These are phyloP conservation scores for Verticillium isaacii DNA, from an alignment of 2,329 filamentous ascomycete species.

Conservation along the genomic window DNA sequence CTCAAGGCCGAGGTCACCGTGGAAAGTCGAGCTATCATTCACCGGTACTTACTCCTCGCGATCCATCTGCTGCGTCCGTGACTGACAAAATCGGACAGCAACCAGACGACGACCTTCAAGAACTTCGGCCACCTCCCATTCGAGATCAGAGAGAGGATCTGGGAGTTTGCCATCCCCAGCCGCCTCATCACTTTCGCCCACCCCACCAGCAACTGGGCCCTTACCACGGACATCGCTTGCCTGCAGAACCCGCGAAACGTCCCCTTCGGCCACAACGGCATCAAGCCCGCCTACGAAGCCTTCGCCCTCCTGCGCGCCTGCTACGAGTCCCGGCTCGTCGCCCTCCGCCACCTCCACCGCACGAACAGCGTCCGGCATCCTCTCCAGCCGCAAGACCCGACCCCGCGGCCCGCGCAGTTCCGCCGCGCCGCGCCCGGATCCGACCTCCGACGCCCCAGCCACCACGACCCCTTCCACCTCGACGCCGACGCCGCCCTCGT, in stretches of 20 bases:
- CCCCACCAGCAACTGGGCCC: constrained; percentile 6
- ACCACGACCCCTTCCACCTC: background rate
- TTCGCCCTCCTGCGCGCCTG: background rate
- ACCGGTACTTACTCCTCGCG: background rate
- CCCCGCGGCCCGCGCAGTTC: background rate
- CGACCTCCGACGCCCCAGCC: background rate
- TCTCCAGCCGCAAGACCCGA: background rate
- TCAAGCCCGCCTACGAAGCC: background rate
- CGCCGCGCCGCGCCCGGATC: background rate
- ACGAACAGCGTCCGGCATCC: background rate
- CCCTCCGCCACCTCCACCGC: background rate
- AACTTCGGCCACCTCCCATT: constrained; percentile 5
- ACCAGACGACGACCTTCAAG: constrained; percentile 1
- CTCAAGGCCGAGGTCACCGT: background rate
- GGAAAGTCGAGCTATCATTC: background rate
- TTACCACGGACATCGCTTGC: constrained; percentile 5
- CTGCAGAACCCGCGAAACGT: background rate
- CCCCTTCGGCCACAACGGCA: background rate
- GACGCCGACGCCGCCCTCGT: background rate
- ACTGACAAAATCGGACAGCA: background rate
- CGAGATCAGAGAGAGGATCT: constrained; percentile 10
- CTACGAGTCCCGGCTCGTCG: background rate
- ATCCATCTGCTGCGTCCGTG: background rate
- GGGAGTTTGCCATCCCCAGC: constrained; percentile 7
- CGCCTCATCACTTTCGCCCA: constrained; percentile 8